Base-by-base conservation (phyloP, 2,329 filamentous ascomycete species). In the Akanthomyces lecanii region DNA sequence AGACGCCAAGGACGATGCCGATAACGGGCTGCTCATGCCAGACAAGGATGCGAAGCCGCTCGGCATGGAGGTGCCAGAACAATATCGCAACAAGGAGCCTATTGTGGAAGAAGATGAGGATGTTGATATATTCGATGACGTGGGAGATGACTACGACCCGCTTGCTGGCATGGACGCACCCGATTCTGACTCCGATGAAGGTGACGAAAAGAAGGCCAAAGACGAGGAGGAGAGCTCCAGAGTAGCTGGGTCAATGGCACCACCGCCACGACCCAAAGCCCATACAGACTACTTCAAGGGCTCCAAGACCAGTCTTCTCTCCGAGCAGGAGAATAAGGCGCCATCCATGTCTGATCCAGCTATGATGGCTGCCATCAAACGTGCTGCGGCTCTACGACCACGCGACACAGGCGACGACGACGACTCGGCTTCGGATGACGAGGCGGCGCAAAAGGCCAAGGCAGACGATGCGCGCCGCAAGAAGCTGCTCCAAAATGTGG, bases 341-440 rank as follows among this genome's bases (percentile, higher is more conserved):
- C 82, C 84, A 1, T 85, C 84, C 5, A 84, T 89, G 70, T 83
- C 82, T 30, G 92, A 97, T 70, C 89, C 92, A 2, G 85, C 89
- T 2, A 88, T 97, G 66, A 82, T 92, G 66, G 92, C 91, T 4
- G 92, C 92, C 0, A 83, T 99, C 70, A 91, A 92, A 75, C 92
- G 92, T 74, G 94, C 94, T 11, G 89, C 90, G 21, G 79, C 85
- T 11, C 80, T 92, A 61, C 78, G 82, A 74, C 79, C 79, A 64
- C 76, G 79, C 68, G 63, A 77, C 69, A 71, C 73, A 69, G 68
- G 74, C 67, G 70, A 76, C 51, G 72, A 75, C 23, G 67, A 67
- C 16, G 69, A 67, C 8, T 73, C 73, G 8, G 73, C 75, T 2
- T 75, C 77, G 4, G 76, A 77, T 12, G 76, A 77, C 42, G 74